Percentiles rank a stretch among this genome's conserved stretches.
phyloP scores from a whole-genome alignment of 345 rosid species.

The Tarenaya hassleriana region DNA sequence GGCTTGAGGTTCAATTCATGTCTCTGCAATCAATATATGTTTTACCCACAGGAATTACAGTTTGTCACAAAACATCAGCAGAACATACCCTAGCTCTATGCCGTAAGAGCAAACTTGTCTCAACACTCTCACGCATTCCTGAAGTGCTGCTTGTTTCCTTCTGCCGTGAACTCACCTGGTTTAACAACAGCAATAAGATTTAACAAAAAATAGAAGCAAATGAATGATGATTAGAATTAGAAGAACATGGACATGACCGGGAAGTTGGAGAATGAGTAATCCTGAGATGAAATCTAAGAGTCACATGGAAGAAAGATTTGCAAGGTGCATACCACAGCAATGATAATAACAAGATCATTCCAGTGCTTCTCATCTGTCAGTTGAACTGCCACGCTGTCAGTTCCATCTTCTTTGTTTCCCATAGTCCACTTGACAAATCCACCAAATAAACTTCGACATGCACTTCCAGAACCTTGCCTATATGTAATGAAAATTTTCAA shows the following conservation, averaged over 20 bases:
- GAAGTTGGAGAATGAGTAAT: not conserved
- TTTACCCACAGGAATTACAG: not conserved
- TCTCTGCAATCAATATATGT: no score
- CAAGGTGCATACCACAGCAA: conserved; percentile 74
- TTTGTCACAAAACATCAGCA: conserved; percentile 5
- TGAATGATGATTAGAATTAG: not conserved
- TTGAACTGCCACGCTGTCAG: conserved; percentile 92
- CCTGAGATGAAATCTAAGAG: not conserved
- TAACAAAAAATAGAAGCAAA: conserved; percentile 8
- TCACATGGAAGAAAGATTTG: not conserved
- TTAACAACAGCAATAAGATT: conserved; percentile 7
- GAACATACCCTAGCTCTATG: conserved; percentile 76
- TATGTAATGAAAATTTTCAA: conserved; percentile 16
- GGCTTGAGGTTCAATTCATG: no score
- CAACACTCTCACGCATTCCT: conserved; percentile 94
- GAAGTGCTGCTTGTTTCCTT: conserved; percentile 97
- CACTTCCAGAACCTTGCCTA: conserved; percentile 99
- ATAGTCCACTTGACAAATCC: conserved; percentile 97
- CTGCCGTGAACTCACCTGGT: conserved; percentile 78
- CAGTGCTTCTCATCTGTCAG: conserved; percentile 93
- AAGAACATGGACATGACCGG: conserved; percentile 5
- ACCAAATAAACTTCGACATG: conserved; percentile 96
- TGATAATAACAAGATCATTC: conserved; percentile 89
- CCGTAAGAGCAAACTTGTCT: conserved; percentile 84
- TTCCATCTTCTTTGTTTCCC: conserved; percentile 86